Percentiles rank a stretch among this genome's conserved stretches.
Conservation (phyloP, 805 yeast genomes). For the Wickerhamomyces alni region DNA sequence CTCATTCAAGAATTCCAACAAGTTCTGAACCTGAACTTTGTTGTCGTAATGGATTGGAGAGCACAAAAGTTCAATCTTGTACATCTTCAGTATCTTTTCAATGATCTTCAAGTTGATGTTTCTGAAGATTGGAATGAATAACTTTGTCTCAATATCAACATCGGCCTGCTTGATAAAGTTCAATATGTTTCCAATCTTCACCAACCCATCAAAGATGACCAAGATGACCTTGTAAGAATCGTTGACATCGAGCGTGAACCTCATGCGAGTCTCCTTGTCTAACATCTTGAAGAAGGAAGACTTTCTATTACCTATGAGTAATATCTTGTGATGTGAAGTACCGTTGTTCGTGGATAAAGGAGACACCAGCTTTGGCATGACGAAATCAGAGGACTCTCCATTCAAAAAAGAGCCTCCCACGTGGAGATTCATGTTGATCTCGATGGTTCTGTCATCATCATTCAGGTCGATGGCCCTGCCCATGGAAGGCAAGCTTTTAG, state of each 20-base stretch:
- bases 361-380: constrained; percentile 11
- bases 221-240: constrained; percentile 15
- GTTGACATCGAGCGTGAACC: constrained; percentile 16
- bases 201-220: constrained; percentile 23
- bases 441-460: constrained; percentile 21
- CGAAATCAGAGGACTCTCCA: constrained; percentile 8
- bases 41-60: constrained; percentile 20
- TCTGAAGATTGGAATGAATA: constrained; percentile 20
- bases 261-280: constrained; percentile 7
- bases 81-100: constrained; percentile 13
- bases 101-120: constrained; percentile 18
- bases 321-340: constrained; percentile 10
- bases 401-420: constrained; percentile 1
- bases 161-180: constrained; percentile 18
- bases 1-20: constrained; percentile 15
- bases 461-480: constrained; percentile 1
- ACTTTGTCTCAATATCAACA: constrained; percentile 4
- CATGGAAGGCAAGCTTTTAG: neutral
- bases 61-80: constrained; percentile 16
- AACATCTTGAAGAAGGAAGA: constrained; percentile 13
- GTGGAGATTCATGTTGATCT: constrained; percentile 15
- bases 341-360: too few species aligned
- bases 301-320: constrained; percentile 22
- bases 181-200: constrained; percentile 24
- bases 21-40: constrained; percentile 12